Percentiles rank a stretch among this genome's conserved stretches.
Conservation (phyloP, 305 asterid genomes). For the Solanum hybrid region DNA sequence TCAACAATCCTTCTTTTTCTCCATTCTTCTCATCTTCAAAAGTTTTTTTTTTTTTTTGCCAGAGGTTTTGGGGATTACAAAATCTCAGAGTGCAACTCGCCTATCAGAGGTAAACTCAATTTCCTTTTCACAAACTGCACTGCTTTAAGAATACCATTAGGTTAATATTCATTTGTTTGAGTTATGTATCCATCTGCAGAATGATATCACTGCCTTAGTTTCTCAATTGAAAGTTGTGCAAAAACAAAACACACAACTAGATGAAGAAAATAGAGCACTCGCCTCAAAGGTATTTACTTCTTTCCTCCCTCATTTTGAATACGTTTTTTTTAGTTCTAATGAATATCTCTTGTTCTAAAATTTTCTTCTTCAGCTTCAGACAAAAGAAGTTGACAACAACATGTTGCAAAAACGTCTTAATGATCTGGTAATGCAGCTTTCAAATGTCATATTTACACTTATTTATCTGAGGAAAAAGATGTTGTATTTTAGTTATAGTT, state of each 20-base stretch:
- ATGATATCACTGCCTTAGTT: constrained; percentile 71
- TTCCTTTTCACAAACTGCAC: neutral
- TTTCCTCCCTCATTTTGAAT: neutral
- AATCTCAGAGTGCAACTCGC: constrained; percentile 67
- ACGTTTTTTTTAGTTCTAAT: neutral
- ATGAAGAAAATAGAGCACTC: constrained; percentile 51
- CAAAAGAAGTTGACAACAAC: constrained; percentile 49
- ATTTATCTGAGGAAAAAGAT: neutral
- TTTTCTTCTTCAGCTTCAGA: constrained; percentile 48
- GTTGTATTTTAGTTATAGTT: neutral
- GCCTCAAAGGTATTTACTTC: constrained; percentile 41
- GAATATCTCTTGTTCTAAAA: neutral
- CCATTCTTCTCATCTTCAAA: neutral
- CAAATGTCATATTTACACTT: neutral
- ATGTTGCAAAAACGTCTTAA: constrained; percentile 60
- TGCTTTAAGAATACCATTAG: neutral
- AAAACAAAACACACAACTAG: constrained; percentile 53
- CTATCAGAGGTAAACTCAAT: constrained; percentile 55
- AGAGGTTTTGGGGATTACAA: constrained; percentile 57
- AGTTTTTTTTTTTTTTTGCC: neutral
- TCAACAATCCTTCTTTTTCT: neutral
- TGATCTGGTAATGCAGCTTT: constrained; percentile 62
- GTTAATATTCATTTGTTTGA: neutral
- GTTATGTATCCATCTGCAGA: constrained; percentile 35
- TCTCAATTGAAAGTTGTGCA: constrained; percentile 73